A percentile compares a stretch with the other conserved stretches of the same genome.
phyloP scores from a whole-genome alignment of 2,329 filamentous ascomycete species.

The Diplocarpon mali region DNA sequence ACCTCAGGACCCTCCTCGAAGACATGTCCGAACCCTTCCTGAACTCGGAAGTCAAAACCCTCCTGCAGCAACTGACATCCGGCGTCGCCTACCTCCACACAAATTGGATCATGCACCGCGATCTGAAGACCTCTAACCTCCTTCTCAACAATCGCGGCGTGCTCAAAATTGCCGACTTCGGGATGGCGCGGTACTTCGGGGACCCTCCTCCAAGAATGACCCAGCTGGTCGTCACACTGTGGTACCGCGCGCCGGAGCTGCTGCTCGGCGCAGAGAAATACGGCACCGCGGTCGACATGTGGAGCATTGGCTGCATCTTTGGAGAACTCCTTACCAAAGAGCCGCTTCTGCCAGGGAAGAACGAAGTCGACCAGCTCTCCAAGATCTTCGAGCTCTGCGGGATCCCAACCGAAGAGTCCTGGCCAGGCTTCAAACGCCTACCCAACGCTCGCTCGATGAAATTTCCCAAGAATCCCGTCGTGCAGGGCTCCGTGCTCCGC shows the following conservation, averaged over 20 bases:
- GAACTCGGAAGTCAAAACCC: slow-evolving; percentile 82
- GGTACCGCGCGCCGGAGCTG: slow-evolving; percentile 90
- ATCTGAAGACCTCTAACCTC: slow-evolving; percentile 88
- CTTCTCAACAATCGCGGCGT: slow-evolving; percentile 90
- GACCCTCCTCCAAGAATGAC: slow-evolving; percentile 72
- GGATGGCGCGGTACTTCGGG: slow-evolving; percentile 86
- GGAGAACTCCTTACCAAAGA: slow-evolving; percentile 78
- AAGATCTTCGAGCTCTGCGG: slow-evolving; percentile 87
- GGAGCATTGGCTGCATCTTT: slow-evolving; percentile 94
- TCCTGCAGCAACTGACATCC: slow-evolving; percentile 70
- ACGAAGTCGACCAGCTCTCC: slow-evolving; percentile 82
- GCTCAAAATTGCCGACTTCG: slow-evolving; percentile 95
- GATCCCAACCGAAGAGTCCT: slow-evolving; percentile 68
- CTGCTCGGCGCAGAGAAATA: slow-evolving; percentile 73
- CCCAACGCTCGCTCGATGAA: slow-evolving; percentile 77
- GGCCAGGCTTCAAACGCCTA: slow-evolving; percentile 78
- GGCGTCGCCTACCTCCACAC: slow-evolving; percentile 79
- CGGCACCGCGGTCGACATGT: slow-evolving; percentile 73
- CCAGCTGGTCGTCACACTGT: slow-evolving; percentile 88
- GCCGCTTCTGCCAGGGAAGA: slow-evolving; percentile 75
- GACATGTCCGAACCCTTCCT: slow-evolving; percentile 93
- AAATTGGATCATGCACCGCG: slow-evolving; percentile 85
- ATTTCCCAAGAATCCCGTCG: slow-evolving; percentile 41
- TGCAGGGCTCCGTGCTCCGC: slow-evolving; percentile 47
- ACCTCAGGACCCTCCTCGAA: slow-evolving; percentile 84